Percentiles rank a stretch among this genome's conserved stretches.
Conservation (phyloP, 306 rosid genomes). For the Oxytropis ochrocephala region DNA sequence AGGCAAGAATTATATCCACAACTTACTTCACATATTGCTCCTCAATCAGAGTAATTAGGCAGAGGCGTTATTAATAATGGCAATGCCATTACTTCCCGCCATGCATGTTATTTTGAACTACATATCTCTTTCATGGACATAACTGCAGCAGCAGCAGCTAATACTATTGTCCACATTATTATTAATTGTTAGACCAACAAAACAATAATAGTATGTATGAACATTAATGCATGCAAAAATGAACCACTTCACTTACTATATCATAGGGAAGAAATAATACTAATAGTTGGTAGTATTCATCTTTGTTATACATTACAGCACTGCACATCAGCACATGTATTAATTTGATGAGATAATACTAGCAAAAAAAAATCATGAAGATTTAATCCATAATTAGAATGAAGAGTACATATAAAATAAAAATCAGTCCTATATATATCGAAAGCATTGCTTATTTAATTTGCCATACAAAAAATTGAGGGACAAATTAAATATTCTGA, state of each 20-base stretch:
- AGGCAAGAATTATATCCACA: background rate
- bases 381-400: background rate
- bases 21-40: background rate
- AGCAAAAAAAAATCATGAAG: background rate
- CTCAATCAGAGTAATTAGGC: slow-evolving; percentile 20
- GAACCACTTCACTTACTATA: background rate
- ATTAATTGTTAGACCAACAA: background rate
- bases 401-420: background rate
- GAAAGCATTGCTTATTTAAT: background rate
- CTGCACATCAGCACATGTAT: no score
- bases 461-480: background rate
- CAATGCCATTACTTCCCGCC: slow-evolving; percentile 8
- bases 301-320: no score
- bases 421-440: background rate
- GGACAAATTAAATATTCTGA: background rate
- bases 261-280: background rate
- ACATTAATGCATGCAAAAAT: slow-evolving; percentile 3
- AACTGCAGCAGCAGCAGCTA: slow-evolving; percentile 15
- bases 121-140: slow-evolving; percentile 22
- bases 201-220: background rate
- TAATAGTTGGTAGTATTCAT: no score
- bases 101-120: slow-evolving; percentile 22
- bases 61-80: slow-evolving; percentile 15
- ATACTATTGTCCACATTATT: slow-evolving; percentile 12
- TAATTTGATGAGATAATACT: no score